Conservation (phyloP, 1,139 yeast species). For the Zygosaccharomyces pseudobailii region DNA sequence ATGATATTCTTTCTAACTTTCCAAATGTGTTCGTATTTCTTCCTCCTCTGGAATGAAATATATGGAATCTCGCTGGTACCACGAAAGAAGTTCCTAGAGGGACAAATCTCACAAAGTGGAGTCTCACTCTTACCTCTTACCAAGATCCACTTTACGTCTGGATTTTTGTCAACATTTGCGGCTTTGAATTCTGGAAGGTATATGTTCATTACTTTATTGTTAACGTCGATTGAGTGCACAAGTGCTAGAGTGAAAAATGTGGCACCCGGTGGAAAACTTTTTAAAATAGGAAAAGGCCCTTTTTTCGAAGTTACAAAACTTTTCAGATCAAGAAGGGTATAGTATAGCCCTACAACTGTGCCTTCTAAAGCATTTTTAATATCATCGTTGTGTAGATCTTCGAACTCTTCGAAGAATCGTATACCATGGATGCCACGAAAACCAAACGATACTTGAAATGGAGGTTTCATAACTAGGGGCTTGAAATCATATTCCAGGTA, state of each 20-base stretch:
- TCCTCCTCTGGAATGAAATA: conserved; percentile 43
- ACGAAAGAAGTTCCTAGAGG: conserved; percentile 21
- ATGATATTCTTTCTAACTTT: conserved; percentile 58
- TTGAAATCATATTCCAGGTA: conserved; percentile 42
- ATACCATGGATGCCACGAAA: conserved; percentile 29
- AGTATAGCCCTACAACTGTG: conserved; percentile 48
- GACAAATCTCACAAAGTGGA: conserved; percentile 45
- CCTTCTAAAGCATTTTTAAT: conserved; percentile 47
- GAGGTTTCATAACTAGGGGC: conserved; percentile 47
- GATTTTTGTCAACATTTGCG: conserved; percentile 4
- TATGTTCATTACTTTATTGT: conserved; percentile 44
- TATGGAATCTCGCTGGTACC: conserved; percentile 41
- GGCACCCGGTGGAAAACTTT: conserved; percentile 2
- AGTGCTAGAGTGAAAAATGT: conserved; percentile 44
- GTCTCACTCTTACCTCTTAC: conserved; percentile 64
- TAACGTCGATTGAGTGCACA: conserved; percentile 57
- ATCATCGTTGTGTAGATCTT: conserved; percentile 39
- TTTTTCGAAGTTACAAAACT: conserved; percentile 6
- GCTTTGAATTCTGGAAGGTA: conserved; percentile 45
- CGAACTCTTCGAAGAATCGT: conserved; percentile 37
- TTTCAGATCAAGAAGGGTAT: conserved; percentile 20
- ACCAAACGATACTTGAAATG: conserved; percentile 47
- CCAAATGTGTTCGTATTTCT: conserved; percentile 54
- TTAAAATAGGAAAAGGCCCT: conserved; percentile 19
- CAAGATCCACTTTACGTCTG: conserved; percentile 42